Conservation (phyloP, 2,329 filamentous ascomycete species). For the Calonectria montana region DNA sequence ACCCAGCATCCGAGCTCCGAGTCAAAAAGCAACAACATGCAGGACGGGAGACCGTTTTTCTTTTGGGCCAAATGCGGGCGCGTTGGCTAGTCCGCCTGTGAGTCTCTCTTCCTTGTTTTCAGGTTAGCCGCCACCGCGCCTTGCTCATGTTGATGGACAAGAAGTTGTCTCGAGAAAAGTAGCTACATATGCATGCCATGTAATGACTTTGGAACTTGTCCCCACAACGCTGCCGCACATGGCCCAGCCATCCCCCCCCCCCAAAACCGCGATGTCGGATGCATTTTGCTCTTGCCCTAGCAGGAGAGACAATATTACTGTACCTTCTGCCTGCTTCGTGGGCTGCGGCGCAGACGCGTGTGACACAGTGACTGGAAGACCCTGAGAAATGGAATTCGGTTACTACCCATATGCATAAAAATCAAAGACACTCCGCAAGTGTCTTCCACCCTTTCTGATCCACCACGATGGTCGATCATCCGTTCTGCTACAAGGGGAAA, state of each 20-base stretch:
- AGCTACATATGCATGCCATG: not conserved
- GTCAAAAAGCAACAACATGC: conserved; percentile 33
- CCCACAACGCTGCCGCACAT: not conserved
- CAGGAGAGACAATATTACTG: not conserved
- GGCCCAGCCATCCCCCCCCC: conserved; percentile 4
- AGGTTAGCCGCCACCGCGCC: not conserved
- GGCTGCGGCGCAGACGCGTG: not conserved
- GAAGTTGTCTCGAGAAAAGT: conserved; percentile 9
- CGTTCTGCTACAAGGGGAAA: not conserved
- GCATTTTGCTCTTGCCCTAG: not conserved
- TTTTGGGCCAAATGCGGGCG: not conserved
- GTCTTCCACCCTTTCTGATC: not conserved
- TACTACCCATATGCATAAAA: not conserved
- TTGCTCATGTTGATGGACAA: conserved; percentile 1
- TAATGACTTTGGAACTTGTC: conserved; percentile 7
- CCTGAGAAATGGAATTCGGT: not conserved
- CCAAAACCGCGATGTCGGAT: not conserved
- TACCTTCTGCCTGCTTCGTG: not conserved
- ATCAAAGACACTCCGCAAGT: not conserved
- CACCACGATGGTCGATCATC: conserved; percentile 4
- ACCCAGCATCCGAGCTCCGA: conserved; percentile 14
- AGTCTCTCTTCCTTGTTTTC: conserved; percentile 3
- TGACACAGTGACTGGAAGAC: not conserved
- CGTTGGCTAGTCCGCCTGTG: not conserved
- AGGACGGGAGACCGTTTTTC: conserved; percentile 20